These are phyloP conservation scores for Papilionanthe hybrid DNA, from an alignment of 116 monocot species.

Conservation along the genomic window DNA sequence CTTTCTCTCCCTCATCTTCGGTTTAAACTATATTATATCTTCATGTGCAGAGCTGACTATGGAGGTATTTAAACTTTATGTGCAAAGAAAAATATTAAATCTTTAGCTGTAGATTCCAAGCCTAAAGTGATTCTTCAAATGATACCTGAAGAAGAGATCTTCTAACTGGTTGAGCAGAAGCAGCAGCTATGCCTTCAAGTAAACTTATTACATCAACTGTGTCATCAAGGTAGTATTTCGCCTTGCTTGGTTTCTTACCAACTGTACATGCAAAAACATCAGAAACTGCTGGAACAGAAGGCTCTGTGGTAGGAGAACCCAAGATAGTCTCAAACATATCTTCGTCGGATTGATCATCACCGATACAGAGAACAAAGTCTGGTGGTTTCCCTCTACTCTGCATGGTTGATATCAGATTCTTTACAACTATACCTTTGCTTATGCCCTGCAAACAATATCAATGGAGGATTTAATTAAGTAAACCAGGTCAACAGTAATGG, in stretches of 20 bases:
- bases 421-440: constrained; percentile 29
- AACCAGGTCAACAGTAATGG: background rate
- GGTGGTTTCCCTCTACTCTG: constrained; percentile 15
- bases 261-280: constrained; percentile 38
- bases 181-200: constrained; percentile 28
- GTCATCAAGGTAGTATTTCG: constrained; percentile 44
- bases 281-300: constrained; percentile 3
- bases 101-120: background rate
- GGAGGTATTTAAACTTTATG: background rate
- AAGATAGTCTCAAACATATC: constrained; percentile 44
- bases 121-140: constrained; percentile 40
- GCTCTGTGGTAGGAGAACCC: background rate
- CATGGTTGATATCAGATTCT: constrained; percentile 18
- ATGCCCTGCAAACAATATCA: constrained; percentile 25
- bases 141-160: constrained; percentile 22
- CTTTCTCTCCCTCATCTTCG: too few relatives aligned
- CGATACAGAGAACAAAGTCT: constrained; percentile 39
- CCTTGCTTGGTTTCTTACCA: constrained; percentile 40
- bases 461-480: too few relatives aligned
- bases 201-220: constrained; percentile 44
- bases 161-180: constrained; percentile 15
- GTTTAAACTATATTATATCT: too few relatives aligned
- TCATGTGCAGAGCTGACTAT: too few relatives aligned
- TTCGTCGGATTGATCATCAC: constrained; percentile 45
- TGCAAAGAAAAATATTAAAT: background rate